A percentile compares a stretch with the other conserved stretches of the same genome.
phyloP scores from a whole-genome alignment of 352 stramenopile genomes.

The Globisporangium solare region DNA sequence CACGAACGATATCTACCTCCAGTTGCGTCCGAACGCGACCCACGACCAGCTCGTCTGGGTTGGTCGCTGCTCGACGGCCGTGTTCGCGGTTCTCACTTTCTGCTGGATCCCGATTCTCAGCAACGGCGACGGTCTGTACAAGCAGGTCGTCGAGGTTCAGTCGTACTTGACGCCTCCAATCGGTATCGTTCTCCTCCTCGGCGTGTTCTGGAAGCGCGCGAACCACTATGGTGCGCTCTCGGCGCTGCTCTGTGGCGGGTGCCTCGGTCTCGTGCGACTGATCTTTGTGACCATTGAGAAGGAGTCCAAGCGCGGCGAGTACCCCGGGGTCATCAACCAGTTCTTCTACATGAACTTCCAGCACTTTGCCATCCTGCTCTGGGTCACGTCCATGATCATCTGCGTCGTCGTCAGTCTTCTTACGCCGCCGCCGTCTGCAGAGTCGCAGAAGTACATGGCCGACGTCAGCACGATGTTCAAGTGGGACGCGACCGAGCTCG shows the following conservation, averaged over 20 bases:
- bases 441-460: slow-evolving; percentile 47
- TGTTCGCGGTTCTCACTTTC: slow-evolving; percentile 48
- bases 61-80: slow-evolving; percentile 40
- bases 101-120: slow-evolving; percentile 65
- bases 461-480: slow-evolving; percentile 47
- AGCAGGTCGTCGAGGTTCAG: slow-evolving; percentile 58
- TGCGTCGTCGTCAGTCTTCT: slow-evolving; percentile 48
- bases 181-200: slow-evolving; percentile 54
- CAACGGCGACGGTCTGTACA: slow-evolving; percentile 54
- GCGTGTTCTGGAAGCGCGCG: slow-evolving; percentile 43
- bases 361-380: slow-evolving; percentile 59
- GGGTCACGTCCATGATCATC: slow-evolving; percentile 38
- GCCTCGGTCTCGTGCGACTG: slow-evolving; percentile 38
- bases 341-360: slow-evolving; percentile 78
- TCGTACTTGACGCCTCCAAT: slow-evolving; percentile 60
- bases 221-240: slow-evolving; percentile 46
- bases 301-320: slow-evolving; percentile 32
- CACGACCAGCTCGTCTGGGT: slow-evolving; percentile 59
- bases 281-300: slow-evolving; percentile 59
- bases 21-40: slow-evolving; percentile 42
- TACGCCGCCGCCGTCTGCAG: slow-evolving; percentile 30
- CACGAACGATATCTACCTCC: slow-evolving; percentile 65
- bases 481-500: slow-evolving; percentile 40
- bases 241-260: slow-evolving; percentile 42
- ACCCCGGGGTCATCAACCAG: slow-evolving; percentile 33